Base-by-base conservation (phyloP, 2,329 filamentous ascomycete species). In the Ophiocordyceps australis region DNA sequence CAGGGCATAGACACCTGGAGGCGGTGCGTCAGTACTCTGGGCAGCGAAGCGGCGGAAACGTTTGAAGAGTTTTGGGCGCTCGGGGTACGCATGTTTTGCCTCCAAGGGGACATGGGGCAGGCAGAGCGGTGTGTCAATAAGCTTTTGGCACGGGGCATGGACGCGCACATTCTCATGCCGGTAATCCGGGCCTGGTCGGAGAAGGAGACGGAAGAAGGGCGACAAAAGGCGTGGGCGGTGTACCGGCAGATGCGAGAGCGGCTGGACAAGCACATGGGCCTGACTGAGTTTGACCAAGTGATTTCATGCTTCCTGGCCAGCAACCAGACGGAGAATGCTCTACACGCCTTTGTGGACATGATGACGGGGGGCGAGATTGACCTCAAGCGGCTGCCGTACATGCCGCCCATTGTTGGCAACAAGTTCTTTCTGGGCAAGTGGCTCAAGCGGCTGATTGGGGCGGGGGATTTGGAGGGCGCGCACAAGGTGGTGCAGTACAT, bases 311-410 rank as follows among this genome's bases (percentile, higher is more conserved):
- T 92, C 39, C 52, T 93, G 15, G 58, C 71, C 14, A 62, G 68
- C 6, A 65, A 70, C 27, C 60, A 73, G 30, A 58, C 68, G 5
- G 65, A 76, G 31, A 62, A 73, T 31, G 80, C 79, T 1, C 60
- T 86, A 28, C 67, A 70, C 27, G 69, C 81, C 0, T 92, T 92
- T 46, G 79, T 76, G 37, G 81, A 93, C 45, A 91, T 93, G 82
- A 83, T 92, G 71, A 67, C 70, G 30, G 64, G 66, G 4, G 63
- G 64, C 5, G 43, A 55, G 23, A 46, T 69, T 28, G 55, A 66
- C 29, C 40, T 66, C 25, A 52, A 51, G 26, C 53, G 52, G 30
- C 44, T 47, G 30, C 47, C 49, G 26, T 38, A 45, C 12, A 47
- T 69, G 29, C 64, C 65, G 2, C 52, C 54, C 1, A 49, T 55